Evolutionary conservation across 2,329 filamentous ascomycete genomes (phyloP).

Genomic region (Monilinia laxa): DNA sequence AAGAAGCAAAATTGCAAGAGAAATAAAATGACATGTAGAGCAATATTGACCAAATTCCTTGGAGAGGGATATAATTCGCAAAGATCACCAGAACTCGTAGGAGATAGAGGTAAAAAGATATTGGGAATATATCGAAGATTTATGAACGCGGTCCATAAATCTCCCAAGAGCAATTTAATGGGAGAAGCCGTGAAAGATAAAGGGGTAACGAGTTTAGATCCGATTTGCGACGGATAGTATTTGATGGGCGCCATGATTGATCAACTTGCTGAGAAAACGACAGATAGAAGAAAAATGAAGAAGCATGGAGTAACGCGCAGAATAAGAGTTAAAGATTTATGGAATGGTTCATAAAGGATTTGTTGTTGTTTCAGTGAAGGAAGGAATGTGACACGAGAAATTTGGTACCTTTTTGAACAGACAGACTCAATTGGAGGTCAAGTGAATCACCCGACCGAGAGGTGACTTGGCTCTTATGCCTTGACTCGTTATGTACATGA

Average conservation of each 20-base stretch:
- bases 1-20: conserved; percentile 62
- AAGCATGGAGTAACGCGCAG: not conserved
- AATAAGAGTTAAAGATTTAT: not conserved
- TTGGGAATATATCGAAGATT: conserved; percentile 43
- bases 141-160: not conserved
- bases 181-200: conserved; percentile 28
- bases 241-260: conserved; percentile 44
- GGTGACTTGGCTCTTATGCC: not conserved
- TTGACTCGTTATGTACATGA: not conserved
- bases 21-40: conserved; percentile 57
- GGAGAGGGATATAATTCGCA: conserved; percentile 63
- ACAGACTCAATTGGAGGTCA: conserved; percentile 5
- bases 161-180: conserved; percentile 21
- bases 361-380: conserved; percentile 12
- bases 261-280: not conserved
- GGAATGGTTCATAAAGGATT: not conserved
- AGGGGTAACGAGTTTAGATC: conserved; percentile 47
- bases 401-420: conserved; percentile 1
- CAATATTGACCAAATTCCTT: conserved; percentile 57
- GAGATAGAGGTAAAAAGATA: conserved; percentile 1
- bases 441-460: conserved; percentile 8
- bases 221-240: conserved; percentile 55
- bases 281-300: not conserved
- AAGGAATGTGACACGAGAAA: conserved; percentile 23
- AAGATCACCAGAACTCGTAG: conserved; percentile 18